Base-by-base conservation (phyloP, 306 rosid genomes). In the Vigna angularis region DNA sequence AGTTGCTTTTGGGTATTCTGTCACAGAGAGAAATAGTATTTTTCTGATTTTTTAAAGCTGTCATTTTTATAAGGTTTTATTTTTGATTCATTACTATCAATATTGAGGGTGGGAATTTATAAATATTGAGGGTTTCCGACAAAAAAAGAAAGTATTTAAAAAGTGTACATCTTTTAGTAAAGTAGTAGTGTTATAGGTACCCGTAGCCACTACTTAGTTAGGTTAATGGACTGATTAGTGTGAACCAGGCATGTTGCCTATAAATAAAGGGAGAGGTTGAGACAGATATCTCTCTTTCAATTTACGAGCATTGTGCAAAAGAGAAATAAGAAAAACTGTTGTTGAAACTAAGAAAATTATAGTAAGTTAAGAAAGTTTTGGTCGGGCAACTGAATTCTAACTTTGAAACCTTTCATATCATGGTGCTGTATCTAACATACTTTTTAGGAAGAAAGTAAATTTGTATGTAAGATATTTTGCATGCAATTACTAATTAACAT, bases 381-480 rank as follows among this genome's bases (percentile, higher is more conserved):
- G 49, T 32, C 28, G 32, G 50, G 34, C 58, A 49, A 49, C 68
- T 67, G 61, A 44, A 17, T 48, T 81, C 7, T 26, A 68, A 48
- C 40, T 38, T 72, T 72, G 8, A 61, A 45, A 59, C 59, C 64
- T 15, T 53, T 48, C 26, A 32, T 59, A 32, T 17, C 28, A 53
- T 68, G 9, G 61, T 58, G 20, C 36, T 22, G 66, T 34, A 47
- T 22, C 16, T 1, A 49, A 30, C 26, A 17, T 42, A 14, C 45
- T 62, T 36, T 53, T 52, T 51, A 42, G 53, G 42, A 62, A 51
- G 70, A 73, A 70, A 30, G 61, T 36, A 38, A 48, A 50, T 69
- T 38, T 51, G 66, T 42, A 61, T 45, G 49, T 20, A 34, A 34
- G 38, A 34, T 34, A 18, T 6, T 51, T 64, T 24, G n/a, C n/a